A percentile compares a stretch with the other conserved stretches of the same genome.
Conservation (phyloP, 2,329 filamentous ascomycete genomes). For the Thelonectria rubi region DNA sequence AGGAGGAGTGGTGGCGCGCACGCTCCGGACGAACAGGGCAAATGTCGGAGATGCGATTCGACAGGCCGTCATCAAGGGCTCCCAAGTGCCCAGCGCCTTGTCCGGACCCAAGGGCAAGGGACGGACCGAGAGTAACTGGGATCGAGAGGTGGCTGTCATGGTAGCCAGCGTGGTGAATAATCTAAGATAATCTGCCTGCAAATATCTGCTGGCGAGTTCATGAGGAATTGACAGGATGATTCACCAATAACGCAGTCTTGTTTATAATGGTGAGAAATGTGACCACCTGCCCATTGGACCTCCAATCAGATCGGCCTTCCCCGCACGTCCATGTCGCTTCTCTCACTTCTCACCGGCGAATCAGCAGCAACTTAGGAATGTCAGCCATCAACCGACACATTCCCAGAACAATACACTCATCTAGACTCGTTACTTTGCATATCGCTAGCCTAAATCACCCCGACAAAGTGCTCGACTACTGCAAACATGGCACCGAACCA, state of each 20-base stretch:
- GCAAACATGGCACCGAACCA: conserved; percentile 66
- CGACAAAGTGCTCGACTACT: background rate
- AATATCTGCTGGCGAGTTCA: too few relatives aligned
- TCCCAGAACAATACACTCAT: background rate
- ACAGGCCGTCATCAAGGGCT: conserved; percentile 84
- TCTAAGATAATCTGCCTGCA: conserved; percentile 50
- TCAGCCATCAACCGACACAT: too few relatives aligned
- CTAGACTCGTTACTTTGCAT: background rate
- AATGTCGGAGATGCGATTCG: conserved; percentile 79
- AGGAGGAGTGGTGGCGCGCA: conserved; percentile 85
- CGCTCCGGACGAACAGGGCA: conserved; percentile 78
- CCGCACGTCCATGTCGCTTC: background rate
- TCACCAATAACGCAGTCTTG: background rate
- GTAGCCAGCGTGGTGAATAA: conserved; percentile 79
- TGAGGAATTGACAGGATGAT: too few relatives aligned
- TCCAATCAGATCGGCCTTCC: background rate
- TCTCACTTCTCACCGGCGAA: background rate
- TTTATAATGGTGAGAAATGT: background rate
- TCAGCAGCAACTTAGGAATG: too few relatives aligned
- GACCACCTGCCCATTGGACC: background rate
- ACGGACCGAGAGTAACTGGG: conserved; percentile 70
- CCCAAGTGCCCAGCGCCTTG: conserved; percentile 69
- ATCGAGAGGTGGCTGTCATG: conserved; percentile 95
- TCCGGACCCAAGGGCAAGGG: conserved; percentile 54
- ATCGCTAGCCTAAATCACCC: background rate